Evolutionary conservation across 345 rosid genomes (phyloP).

Genomic region (Citrus australasica): DNA sequence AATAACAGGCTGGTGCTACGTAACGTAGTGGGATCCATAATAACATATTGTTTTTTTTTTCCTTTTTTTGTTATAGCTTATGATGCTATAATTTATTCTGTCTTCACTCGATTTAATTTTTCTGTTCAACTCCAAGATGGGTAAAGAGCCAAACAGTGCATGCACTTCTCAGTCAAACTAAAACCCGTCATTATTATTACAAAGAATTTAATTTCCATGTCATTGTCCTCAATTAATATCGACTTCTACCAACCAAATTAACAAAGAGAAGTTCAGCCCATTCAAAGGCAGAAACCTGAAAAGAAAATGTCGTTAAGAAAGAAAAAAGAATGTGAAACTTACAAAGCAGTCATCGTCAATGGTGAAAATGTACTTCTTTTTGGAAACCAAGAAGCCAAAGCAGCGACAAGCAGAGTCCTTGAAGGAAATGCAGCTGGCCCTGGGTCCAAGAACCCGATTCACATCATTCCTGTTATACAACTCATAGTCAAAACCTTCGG

Average conservation of each 20-base stretch:
- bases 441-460: constrained; percentile 28
- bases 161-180: background rate
- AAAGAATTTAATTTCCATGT: background rate
- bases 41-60: too few relatives aligned
- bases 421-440: constrained; percentile 34
- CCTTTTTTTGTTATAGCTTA: too few relatives aligned
- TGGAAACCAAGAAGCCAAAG: constrained; percentile 62
- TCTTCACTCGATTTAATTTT: too few relatives aligned
- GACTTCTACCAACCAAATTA: background rate
- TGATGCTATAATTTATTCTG: too few relatives aligned
- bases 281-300: background rate
- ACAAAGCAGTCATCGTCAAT: constrained; percentile 70
- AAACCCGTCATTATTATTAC: background rate
- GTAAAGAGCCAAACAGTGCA: background rate
- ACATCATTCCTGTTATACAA: constrained; percentile 32
- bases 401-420: constrained; percentile 51
- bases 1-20: too few relatives aligned
- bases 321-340: background rate
- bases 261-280: background rate
- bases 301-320: background rate
- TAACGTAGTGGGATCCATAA: too few relatives aligned
- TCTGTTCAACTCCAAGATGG: background rate
- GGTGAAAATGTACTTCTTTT: constrained; percentile 58
- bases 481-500: constrained; percentile 34
- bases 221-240: background rate